Conservation (phyloP, 345 rosid genomes). For the Lenwebbia sp. region DNA sequence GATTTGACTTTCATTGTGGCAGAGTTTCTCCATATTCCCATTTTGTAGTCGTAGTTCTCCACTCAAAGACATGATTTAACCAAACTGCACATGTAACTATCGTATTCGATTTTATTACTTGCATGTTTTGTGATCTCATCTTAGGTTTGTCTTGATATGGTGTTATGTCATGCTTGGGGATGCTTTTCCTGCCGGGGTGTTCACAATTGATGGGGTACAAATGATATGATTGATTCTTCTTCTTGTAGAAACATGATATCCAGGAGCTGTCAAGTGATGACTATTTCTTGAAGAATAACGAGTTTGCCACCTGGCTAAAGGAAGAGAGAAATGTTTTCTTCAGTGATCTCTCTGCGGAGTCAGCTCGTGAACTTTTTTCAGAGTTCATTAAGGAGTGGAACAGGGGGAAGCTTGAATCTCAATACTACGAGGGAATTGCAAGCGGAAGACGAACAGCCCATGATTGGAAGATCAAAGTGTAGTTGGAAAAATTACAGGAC, state of each 20-base stretch:
- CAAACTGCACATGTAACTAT: neutral
- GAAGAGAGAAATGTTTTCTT: constrained; percentile 70
- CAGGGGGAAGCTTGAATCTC: constrained; percentile 54
- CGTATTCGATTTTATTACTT: neutral
- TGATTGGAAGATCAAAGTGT: constrained; percentile 58
- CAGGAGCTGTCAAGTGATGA: constrained; percentile 66
- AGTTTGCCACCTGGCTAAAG: constrained; percentile 85
- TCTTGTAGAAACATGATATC: constrained; percentile 42
- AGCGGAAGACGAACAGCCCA: constrained; percentile 74
- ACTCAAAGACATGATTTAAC: neutral
- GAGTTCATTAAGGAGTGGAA: constrained; percentile 77
- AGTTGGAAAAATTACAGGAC: neutral
- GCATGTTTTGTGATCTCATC: neutral
- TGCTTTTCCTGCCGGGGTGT: neutral
- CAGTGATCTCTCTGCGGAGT: constrained; percentile 72
- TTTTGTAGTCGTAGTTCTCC: neutral
- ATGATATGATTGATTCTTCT: neutral
- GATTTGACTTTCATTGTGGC: neutral
- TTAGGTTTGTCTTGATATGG: neutral
- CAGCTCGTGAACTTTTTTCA: constrained; percentile 51
- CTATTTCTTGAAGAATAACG: constrained; percentile 84
- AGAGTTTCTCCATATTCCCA: neutral
- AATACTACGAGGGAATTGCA: constrained; percentile 72
- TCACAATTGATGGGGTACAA: neutral
- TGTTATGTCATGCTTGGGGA: neutral